These are phyloP conservation scores for Pseudogymnoascus sp. DNA, from an alignment of 2,329 filamentous ascomycete genomes.

Conservation along the genomic window DNA sequence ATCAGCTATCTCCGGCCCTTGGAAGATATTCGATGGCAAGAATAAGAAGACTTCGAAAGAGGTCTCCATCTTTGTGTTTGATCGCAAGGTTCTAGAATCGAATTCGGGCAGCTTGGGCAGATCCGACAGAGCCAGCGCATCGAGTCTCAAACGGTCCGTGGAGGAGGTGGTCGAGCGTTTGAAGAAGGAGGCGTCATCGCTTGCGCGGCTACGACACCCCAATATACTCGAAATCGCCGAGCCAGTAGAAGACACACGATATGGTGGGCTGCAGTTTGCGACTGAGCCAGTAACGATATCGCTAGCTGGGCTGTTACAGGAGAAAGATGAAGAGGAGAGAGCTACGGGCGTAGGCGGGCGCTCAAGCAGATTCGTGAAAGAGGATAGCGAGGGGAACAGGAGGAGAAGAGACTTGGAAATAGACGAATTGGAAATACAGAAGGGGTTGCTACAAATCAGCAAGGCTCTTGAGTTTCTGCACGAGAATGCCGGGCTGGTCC, in stretches of 20 bases:
- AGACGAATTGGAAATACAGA: conserved; percentile 95
- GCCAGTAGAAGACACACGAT: conserved; percentile 88
- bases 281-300: conserved; percentile 88
- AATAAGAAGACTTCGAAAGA: conserved; percentile 88
- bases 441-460: conserved; percentile 84
- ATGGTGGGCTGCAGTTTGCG: conserved; percentile 88
- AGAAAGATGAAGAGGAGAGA: conserved; percentile 83
- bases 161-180: conserved; percentile 88
- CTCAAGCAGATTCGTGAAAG: conserved; percentile 70
- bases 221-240: conserved; percentile 88
- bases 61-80: conserved; percentile 90
- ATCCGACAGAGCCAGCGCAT: conserved; percentile 42
- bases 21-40: conserved; percentile 97
- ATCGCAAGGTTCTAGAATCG: conserved; percentile 74
- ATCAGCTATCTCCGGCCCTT: conserved; percentile 77
- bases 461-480: conserved; percentile 94
- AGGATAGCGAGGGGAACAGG: conserved; percentile 66
- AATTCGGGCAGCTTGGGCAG: conserved; percentile 53
- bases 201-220: conserved; percentile 83
- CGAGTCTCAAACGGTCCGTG: conserved; percentile 67
- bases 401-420: conserved; percentile 79
- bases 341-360: conserved; percentile 59
- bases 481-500: conserved; percentile 87
- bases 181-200: conserved; percentile 82
- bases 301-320: conserved; percentile 69